phyloP scores from a whole-genome alignment of 768 basidiomycete species.

The Kwoniella sp. region DNA sequence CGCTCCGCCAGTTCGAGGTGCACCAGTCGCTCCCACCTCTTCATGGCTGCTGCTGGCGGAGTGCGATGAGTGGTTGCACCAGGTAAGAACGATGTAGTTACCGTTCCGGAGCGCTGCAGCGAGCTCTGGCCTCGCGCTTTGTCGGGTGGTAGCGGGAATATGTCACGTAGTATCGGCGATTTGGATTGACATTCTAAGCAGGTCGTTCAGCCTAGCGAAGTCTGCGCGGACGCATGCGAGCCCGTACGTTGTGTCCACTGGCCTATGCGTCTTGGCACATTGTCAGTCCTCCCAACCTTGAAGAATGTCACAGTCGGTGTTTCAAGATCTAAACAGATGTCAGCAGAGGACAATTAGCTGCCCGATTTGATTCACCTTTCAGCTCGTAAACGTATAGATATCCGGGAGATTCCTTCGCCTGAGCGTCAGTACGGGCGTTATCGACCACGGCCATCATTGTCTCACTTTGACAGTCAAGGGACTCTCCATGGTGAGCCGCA shows the following conservation, averaged over 20 bases:
- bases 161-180: conserved; percentile 43
- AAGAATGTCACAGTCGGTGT: conserved; percentile 34
- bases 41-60: conserved; percentile 24
- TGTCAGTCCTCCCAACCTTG: conserved; percentile 49
- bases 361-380: conserved; percentile 27
- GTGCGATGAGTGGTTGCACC: conserved; percentile 25
- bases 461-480: conserved; percentile 41
- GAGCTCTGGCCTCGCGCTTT: neutral
- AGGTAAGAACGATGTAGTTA: conserved; percentile 24
- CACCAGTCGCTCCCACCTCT: conserved; percentile 42
- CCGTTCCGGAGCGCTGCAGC: neutral
- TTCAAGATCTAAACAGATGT: conserved; percentile 42
- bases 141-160: conserved; percentile 36
- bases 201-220: neutral
- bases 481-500: conserved; percentile 47
- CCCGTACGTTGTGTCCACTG: conserved; percentile 46
- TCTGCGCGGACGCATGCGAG: neutral
- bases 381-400: conserved; percentile 49
- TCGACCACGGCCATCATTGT: neutral
- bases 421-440: conserved; percentile 1
- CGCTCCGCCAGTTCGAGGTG: conserved; percentile 48
- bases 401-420: conserved; percentile 39
- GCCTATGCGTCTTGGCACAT: conserved; percentile 44
- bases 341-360: too few species aligned
- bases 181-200: conserved; percentile 39